A percentile compares a stretch with the other conserved stretches of the same genome.
These are phyloP conservation scores for Alternaria triticina DNA, from an alignment of 2,329 filamentous ascomycete genomes.

Conservation along the genomic window DNA sequence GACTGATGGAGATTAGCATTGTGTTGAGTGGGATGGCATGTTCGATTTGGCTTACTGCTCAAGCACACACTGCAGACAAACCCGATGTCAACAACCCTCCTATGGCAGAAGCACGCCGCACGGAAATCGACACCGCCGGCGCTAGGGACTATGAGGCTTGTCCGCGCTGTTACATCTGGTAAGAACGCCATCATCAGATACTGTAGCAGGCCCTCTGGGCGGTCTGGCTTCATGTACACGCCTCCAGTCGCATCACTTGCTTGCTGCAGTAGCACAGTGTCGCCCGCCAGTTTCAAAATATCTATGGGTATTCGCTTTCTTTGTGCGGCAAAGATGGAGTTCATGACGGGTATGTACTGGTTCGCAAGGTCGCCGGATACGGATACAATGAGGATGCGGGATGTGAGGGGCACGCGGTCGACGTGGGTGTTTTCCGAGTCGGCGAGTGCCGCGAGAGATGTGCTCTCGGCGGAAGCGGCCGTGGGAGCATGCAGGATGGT, in stretches of 20 bases:
- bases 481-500: slow-evolving; percentile 58
- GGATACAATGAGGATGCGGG: slow-evolving; percentile 86
- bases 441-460: slow-evolving; percentile 53
- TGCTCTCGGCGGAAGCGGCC: slow-evolving; percentile 52
- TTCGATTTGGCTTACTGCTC: slow-evolving; percentile 64
- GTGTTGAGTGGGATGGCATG: slow-evolving; percentile 5
- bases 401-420: slow-evolving; percentile 64
- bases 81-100: slow-evolving; percentile 86
- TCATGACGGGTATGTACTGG: slow-evolving; percentile 98
- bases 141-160: slow-evolving; percentile 76
- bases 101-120: slow-evolving; percentile 97
- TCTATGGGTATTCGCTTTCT: slow-evolving; percentile 89
- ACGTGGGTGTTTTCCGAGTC: slow-evolving; percentile 45
- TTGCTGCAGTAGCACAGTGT: slow-evolving; percentile 93
- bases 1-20: slow-evolving; percentile 30
- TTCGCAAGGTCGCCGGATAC: slow-evolving; percentile 86
- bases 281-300: slow-evolving; percentile 82
- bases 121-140: slow-evolving; percentile 92
- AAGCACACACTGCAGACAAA: slow-evolving; percentile 97
- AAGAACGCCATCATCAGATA: slow-evolving; percentile 95
- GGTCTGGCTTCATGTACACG: slow-evolving; percentile 67
- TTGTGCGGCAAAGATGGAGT: slow-evolving; percentile 93
- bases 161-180: slow-evolving; percentile 70
- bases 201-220: slow-evolving; percentile 72
- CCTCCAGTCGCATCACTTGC: slow-evolving; percentile 77